Conservation (phyloP, 1,139 yeast genomes). For the Candida freyschussii region DNA sequence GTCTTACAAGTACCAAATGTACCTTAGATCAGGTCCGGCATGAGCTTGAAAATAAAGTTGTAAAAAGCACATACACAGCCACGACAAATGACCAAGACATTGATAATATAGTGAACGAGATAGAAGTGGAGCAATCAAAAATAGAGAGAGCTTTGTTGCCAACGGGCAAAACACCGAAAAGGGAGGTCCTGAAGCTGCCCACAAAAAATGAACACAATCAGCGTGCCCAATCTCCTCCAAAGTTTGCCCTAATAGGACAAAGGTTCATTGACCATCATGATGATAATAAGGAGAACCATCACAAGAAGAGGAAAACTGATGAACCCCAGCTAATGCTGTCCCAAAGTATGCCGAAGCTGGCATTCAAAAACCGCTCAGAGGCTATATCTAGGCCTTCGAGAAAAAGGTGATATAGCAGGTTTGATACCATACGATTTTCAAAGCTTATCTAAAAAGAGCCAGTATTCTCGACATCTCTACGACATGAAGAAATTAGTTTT, state of each 20-base stretch:
- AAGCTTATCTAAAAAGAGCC: too few species aligned
- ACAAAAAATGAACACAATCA: constrained; percentile 4
- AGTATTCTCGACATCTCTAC: too few species aligned
- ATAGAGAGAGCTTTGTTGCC: constrained; percentile 23
- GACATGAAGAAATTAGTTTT: too few species aligned
- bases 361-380: too few species aligned
- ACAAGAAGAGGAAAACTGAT: constrained; percentile 12
- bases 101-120: constrained; percentile 18
- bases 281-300: constrained; percentile 5
- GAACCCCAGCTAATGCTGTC: constrained; percentile 3
- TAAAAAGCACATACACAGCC: constrained; percentile 12
- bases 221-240: constrained; percentile 23
- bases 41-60: constrained; percentile 7
- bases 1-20: constrained; percentile 3
- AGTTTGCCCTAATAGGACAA: constrained; percentile 24
- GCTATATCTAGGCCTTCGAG: too few species aligned
- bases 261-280: constrained; percentile 13
- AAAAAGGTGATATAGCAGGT: too few species aligned
- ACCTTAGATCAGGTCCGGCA: constrained; percentile 3
- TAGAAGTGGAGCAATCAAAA: constrained; percentile 23
- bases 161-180: constrained; percentile 27
- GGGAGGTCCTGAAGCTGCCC: constrained; percentile 19
- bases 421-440: too few species aligned
- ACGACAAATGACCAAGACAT: constrained; percentile 17
- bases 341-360: too few species aligned